These are phyloP conservation scores for Stagonosporopsis rhizophila DNA, from an alignment of 2,329 filamentous ascomycete genomes.

Conservation along the genomic window DNA sequence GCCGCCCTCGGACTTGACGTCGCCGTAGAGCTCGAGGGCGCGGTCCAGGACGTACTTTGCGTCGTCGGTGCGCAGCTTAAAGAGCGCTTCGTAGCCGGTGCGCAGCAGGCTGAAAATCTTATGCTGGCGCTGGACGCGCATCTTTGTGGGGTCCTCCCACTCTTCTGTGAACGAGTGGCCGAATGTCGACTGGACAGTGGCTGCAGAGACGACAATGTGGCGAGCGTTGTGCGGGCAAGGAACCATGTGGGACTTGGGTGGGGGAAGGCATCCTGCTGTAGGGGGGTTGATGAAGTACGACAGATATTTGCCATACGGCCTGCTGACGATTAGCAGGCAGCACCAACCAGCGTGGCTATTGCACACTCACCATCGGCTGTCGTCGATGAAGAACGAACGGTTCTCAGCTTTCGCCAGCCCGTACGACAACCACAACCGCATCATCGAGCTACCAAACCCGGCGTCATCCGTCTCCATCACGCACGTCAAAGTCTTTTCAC, in stretches of 20 bases:
- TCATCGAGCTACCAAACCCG: slow-evolving; percentile 76
- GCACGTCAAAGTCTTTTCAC: slow-evolving; percentile 76
- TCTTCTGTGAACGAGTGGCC: slow-evolving; percentile 64
- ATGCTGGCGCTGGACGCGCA: slow-evolving; percentile 61
- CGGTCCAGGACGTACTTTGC: slow-evolving; percentile 68
- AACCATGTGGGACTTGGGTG: slow-evolving; percentile 76
- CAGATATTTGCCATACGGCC: slow-evolving; percentile 77
- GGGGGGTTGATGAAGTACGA: slow-evolving; percentile 75
- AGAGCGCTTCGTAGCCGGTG: slow-evolving; percentile 75
- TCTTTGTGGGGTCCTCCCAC: slow-evolving; percentile 59
- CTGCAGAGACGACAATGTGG: slow-evolving; percentile 76
- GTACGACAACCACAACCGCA: slow-evolving; percentile 85
- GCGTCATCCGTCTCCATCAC: slow-evolving; percentile 77
- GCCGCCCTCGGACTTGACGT: slow-evolving; percentile 56
- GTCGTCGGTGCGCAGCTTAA: slow-evolving; percentile 72
- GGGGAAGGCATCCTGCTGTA: slow-evolving; percentile 69
- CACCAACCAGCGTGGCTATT: neutral
- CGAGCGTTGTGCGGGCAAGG: slow-evolving; percentile 79
- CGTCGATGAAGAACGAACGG: slow-evolving; percentile 82
- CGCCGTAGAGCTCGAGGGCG: slow-evolving; percentile 61
- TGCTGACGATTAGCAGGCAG: slow-evolving; percentile 33
- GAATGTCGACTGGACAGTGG: slow-evolving; percentile 71
- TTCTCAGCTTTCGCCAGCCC: slow-evolving; percentile 77
- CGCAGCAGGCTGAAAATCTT: slow-evolving; percentile 73
- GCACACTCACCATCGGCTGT: slow-evolving; percentile 69